Base-by-base conservation (phyloP, 2,329 filamentous ascomycete genomes). In the Phoma sp. region DNA sequence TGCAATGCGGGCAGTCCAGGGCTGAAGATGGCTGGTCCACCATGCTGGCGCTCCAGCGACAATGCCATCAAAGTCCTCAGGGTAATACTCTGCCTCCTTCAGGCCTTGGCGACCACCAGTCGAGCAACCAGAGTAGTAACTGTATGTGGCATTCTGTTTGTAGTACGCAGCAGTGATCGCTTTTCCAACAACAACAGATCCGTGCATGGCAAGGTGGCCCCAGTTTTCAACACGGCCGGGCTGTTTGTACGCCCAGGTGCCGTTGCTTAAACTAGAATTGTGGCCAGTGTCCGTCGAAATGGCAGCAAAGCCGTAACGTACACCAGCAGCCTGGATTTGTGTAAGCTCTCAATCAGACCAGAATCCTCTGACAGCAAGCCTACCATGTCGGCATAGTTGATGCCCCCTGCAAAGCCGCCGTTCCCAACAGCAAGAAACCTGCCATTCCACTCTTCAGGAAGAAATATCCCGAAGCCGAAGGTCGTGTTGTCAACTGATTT, bases 31-130 rank as follows among this genome's bases (percentile, higher is more conserved):
- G 36, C 70, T 60, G 17, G 69, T 82, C 74, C 80, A 83, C 81
- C 81, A 84, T 0, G 82, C 77, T 9, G 79, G 74, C 4, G 78
- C 82, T 8, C 82, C 82, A 13, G 83, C 80, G n/a, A 86, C 64
- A 9, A 83, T 76, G 19, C 84, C 84, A 60, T 86, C 83, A 51
- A 86, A 86, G 56, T 86, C 83, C 0, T 80, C 74, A 0, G 85
- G 83, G 56, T 80, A 85, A 13, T 73, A 64, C 60, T 87, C 79
- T 0, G 82, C 79, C 6, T 80, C 78, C 48, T 82, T 82, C 31
- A 85, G 73, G 3, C 83, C 85, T 73, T 87, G 83, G 0, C 85
- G 76, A 0, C 85, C 85, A 6, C 86, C 85, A 0, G 83, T 81
- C 0, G 83, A 86, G 63, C 85, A 87, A 7, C 85, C 85, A 2